Evolutionary conservation across 2,329 filamentous ascomycete species (phyloP).

Genomic region (Microdochium paspali): DNA sequence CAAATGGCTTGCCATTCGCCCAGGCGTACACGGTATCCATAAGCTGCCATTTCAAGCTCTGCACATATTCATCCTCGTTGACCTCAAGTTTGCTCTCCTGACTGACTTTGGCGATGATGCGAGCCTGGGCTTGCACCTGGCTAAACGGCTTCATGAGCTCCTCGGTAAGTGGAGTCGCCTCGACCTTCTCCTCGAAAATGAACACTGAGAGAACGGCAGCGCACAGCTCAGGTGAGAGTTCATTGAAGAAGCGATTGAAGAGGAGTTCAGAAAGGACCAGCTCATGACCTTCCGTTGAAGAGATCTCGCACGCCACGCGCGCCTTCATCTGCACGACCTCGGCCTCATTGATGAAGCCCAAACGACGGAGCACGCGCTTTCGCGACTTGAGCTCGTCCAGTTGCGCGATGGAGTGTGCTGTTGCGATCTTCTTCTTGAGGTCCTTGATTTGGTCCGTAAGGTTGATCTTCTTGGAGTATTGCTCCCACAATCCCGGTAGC

Average conservation of each 20-base stretch:
- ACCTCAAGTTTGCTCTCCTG: conserved; percentile 87
- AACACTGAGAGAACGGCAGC: conserved; percentile 86
- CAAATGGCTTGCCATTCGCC: conserved; percentile 84
- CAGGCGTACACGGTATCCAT: conserved; percentile 95
- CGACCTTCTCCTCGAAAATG: conserved; percentile 94
- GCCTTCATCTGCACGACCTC: conserved; percentile 97
- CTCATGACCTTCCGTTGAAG: conserved; percentile 82
- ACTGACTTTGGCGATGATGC: conserved; percentile 84
- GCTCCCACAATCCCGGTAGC: conserved; percentile 74
- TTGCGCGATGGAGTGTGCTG: conserved; percentile 81
- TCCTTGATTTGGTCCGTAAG: conserved; percentile 73
- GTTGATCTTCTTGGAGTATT: conserved; percentile 74
- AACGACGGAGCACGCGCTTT: conserved; percentile 85
- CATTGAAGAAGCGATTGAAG: conserved; percentile 98
- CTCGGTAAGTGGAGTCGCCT: conserved; percentile 68
- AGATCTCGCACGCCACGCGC: conserved; percentile 95
- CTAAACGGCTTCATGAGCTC: conserved; percentile 78
- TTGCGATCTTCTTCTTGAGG: conserved; percentile 77
- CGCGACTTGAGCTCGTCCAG: conserved; percentile 93
- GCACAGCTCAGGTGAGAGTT: conserved; percentile 77
- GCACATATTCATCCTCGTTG: conserved; percentile 91
- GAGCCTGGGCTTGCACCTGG: conserved; percentile 79
- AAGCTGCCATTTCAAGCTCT: conserved; percentile 84
- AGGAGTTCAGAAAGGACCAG: conserved; percentile 85
- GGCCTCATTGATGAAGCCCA: conserved; percentile 90